Evolutionary conservation across 1,284 basidiomycete genomes (phyloP).

Genomic region (Melanopsichium pennsylvanicum): DNA sequence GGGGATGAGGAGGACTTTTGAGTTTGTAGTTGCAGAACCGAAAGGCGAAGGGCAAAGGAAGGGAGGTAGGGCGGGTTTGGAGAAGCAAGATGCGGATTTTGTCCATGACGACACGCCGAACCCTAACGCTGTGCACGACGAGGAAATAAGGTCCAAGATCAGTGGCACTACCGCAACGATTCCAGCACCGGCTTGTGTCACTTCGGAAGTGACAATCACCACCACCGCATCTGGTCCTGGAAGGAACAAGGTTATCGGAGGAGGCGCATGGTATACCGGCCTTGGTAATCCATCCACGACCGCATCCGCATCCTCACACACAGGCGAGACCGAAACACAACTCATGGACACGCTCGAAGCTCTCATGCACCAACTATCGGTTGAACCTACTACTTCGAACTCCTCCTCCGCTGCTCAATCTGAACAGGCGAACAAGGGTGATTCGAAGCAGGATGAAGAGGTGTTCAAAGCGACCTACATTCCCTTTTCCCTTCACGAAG

Average conservation of each 20-base stretch:
- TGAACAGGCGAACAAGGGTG: not conserved
- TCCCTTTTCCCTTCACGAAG: conserved; percentile 61
- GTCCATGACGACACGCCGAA: conserved; percentile 17
- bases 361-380: conserved; percentile 28
- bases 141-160: too few species aligned
- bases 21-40: conserved; percentile 66
- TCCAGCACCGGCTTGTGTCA: too few species aligned
- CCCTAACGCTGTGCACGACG: conserved; percentile 23
- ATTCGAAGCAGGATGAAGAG: conserved; percentile 40
- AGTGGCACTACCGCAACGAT: too few species aligned
- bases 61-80: conserved; percentile 51
- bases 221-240: too few species aligned
- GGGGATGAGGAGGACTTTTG: conserved; percentile 84
- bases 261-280: conserved; percentile 35
- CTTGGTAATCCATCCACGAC: conserved; percentile 1
- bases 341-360: conserved; percentile 44
- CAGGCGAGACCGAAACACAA: conserved; percentile 47
- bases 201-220: too few species aligned
- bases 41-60: conserved; percentile 14
- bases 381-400: conserved; percentile 6
- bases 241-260: conserved; percentile 28
- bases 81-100: conserved; percentile 47
- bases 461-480: conserved; percentile 62
- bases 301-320: not conserved
- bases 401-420: not conserved